Evolutionary conservation across 2,329 filamentous ascomycete species (phyloP).

Genomic region (Pseudopyricularia cyperi): DNA sequence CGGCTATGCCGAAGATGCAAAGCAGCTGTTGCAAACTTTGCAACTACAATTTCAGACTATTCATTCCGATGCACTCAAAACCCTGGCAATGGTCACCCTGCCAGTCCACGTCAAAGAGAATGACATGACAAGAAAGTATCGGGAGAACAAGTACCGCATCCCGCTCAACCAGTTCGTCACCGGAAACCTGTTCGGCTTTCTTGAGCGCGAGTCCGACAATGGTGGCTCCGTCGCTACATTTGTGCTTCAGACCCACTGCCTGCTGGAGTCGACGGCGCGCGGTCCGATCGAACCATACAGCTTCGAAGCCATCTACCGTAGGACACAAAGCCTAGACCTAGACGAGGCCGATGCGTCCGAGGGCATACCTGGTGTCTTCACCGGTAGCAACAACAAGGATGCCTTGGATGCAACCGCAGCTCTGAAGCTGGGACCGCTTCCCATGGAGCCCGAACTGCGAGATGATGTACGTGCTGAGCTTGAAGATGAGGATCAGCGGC

Average conservation of each 20-base stretch:
- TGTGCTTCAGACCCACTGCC: constrained; percentile 51
- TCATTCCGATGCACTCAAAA: constrained; percentile 68
- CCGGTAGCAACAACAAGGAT: constrained; percentile 47
- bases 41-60: constrained; percentile 58
- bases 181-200: constrained; percentile 70
- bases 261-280: constrained; percentile 43
- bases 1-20: constrained; percentile 58
- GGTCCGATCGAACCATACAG: constrained; percentile 52
- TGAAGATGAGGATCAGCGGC: constrained; percentile 68
- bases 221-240: constrained; percentile 68
- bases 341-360: constrained; percentile 51
- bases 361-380: constrained; percentile 50
- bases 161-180: constrained; percentile 80
- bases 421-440: constrained; percentile 68
- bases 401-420: constrained; percentile 40
- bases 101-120: constrained; percentile 71
- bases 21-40: constrained; percentile 58
- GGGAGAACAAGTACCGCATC: constrained; percentile 76
- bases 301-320: constrained; percentile 46
- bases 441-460: constrained; percentile 70
- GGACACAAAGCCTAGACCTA: constrained; percentile 46
- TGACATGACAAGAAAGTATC: constrained; percentile 65
- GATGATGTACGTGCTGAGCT: constrained; percentile 80
- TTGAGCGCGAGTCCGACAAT: constrained; percentile 74
- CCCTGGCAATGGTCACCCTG: constrained; percentile 59